These are phyloP conservation scores for Curvularia hawaiiensis DNA, from an alignment of 2,329 filamentous ascomycete species.

Conservation along the genomic window DNA sequence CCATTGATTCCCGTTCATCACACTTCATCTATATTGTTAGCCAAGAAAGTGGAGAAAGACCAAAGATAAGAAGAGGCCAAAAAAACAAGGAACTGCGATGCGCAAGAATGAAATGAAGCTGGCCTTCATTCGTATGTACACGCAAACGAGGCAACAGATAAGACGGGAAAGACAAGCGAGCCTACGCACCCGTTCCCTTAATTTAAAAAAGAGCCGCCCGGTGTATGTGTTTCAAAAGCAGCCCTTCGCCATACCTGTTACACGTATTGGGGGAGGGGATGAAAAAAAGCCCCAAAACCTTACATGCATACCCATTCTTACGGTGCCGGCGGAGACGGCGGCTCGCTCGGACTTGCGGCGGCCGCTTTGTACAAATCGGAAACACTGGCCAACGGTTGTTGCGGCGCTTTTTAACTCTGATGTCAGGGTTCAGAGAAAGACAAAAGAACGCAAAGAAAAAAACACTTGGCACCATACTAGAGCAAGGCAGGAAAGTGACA, in stretches of 20 bases:
- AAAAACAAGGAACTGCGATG: background rate
- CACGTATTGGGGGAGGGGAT: background rate
- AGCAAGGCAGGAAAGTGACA: background rate
- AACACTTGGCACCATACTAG: background rate
- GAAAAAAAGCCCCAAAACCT: background rate
- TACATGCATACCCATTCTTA: background rate
- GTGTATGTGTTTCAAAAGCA: background rate
- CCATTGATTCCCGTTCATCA: background rate
- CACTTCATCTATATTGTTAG: background rate
- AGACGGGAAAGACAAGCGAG: background rate
- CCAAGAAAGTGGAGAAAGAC: background rate
- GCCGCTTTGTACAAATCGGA: background rate
- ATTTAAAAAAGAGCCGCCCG: background rate
- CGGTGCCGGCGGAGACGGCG: background rate
- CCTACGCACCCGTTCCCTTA: background rate
- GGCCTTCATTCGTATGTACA: background rate
- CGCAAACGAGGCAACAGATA: background rate
- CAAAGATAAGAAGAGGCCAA: background rate
- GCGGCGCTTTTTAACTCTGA: background rate
- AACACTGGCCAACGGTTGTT: conserved; percentile 6
- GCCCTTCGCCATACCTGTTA: background rate
- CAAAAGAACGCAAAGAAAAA: background rate
- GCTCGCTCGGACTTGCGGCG: conserved; percentile 1
- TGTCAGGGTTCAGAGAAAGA: background rate
- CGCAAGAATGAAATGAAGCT: background rate